Base-by-base conservation (phyloP, 108 stramenopile species). In the Stephanodiscus triporus region DNA sequence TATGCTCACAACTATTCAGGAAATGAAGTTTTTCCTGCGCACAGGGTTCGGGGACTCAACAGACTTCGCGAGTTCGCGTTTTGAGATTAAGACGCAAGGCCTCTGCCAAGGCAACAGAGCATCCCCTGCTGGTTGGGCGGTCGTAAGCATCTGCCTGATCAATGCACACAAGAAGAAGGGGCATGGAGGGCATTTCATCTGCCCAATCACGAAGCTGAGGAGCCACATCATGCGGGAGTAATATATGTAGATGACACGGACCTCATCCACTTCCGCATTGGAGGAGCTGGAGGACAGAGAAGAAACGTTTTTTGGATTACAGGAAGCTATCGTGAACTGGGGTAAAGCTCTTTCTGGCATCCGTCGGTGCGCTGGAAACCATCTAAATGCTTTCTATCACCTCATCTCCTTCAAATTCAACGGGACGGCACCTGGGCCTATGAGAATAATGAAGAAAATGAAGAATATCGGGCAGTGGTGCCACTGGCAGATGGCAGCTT, bases 371-470 rank as follows among this genome's bases (percentile, higher is more conserved):
- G 11, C 37, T 50, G n/a, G 9, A 73, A 73, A 17, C 72, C 72
- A 7, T 22, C 9, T 6, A 73, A 73, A 37, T 73, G 72, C 37
- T 64, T n/a, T 64, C 24, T 53, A 55, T 8, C 47, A 71, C 45
- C 70, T 71, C 2, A 48, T 71, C 20, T 26, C 43, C 24, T 71
- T 71, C 22, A 19, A 1, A 2, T 64, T 51, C 14, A 26, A 22
- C 1, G 38, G 24, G 36, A 54, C n/a, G 72, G 72, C 19, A 42
- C 29, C 10, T 73, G 72, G 53, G 13, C 10, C 10, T 62, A 72
- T 53, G 60, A 61, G n/a, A 14, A 34, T 2, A 62, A 49, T 20
- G 9, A 32, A 6, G 59, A 16, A 6, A 22, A 62, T 4, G 27
- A 45, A 20, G 49, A 49, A 1, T 72, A 22, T 72, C 30, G 23